Percentiles rank a stretch among this genome's conserved stretches.
phyloP scores from a whole-genome alignment of 192 early-diverging fungal genomes.

The Backusella tuberculispora region DNA sequence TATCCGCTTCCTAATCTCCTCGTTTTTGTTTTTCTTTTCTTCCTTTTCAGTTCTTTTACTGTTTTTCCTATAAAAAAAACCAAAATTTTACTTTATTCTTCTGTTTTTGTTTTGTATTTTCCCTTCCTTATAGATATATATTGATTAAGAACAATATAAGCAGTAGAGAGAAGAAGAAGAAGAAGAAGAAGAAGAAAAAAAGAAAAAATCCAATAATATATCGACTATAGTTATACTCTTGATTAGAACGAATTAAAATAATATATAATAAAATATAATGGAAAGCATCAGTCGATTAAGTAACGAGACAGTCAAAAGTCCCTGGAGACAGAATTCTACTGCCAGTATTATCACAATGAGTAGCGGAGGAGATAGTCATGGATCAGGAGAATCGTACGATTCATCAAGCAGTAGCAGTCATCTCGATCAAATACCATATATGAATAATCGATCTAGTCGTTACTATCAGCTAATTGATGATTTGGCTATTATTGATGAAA shows the following conservation, averaged over 20 bases:
- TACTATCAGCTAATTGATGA: slow-evolving; percentile 19
- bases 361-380: neutral
- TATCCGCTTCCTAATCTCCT: neutral
- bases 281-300: neutral
- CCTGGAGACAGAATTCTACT: neutral
- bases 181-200: too few species aligned
- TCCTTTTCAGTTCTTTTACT: too few species aligned
- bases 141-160: too few species aligned
- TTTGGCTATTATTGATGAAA: slow-evolving; percentile 26
- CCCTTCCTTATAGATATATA: too few species aligned
- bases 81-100: too few species aligned
- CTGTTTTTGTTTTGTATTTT: too few species aligned
- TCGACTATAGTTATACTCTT: too few species aligned
- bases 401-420: neutral
- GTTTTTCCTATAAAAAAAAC: too few species aligned
- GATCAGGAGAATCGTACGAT: neutral
- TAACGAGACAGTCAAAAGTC: neutral
- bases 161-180: too few species aligned
- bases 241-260: neutral
- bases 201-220: too few species aligned
- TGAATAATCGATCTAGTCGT: neutral
- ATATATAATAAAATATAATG: neutral
- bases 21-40: neutral
- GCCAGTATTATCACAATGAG: neutral
- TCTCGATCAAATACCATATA: slow-evolving; percentile 7